Evolutionary conservation across 441 rosid species (phyloP).

Genomic region (Erodium moschatum): DNA sequence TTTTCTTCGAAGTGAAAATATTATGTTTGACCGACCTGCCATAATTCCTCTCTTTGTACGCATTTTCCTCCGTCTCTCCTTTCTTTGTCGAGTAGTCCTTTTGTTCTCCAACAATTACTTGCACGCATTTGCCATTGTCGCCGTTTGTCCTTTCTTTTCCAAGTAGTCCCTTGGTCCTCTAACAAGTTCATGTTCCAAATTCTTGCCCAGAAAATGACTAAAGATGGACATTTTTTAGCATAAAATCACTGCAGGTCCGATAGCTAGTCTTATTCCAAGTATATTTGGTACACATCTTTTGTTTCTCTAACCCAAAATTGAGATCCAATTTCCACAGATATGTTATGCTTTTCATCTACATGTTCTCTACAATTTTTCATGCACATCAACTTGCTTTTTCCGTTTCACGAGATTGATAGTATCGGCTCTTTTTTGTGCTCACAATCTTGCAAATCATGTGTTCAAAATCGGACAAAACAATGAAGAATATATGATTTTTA

Average conservation of each 20-base stretch:
- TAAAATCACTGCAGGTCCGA: constrained; percentile 24
- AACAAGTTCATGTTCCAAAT: constrained; percentile 41
- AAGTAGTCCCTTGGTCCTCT: constrained; percentile 21
- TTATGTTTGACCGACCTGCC: constrained; percentile 15
- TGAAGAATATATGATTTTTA: not conserved
- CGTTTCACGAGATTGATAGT: not conserved
- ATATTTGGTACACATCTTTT: constrained; percentile 23
- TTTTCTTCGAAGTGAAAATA: not conserved
- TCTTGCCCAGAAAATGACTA: constrained; percentile 33
- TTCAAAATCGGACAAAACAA: not conserved
- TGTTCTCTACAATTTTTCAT: constrained; percentile 18
- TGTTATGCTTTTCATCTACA: constrained; percentile 38
- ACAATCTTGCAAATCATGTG: not conserved
- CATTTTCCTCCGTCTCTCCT: too few species aligned
- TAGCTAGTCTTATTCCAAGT: constrained; percentile 26
- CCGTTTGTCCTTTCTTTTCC: too few species aligned
- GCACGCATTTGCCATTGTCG: not conserved
- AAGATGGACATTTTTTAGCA: constrained; percentile 21
- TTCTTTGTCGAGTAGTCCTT: too few species aligned
- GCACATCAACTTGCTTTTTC: constrained; percentile 14
- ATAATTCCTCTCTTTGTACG: constrained; percentile 14
- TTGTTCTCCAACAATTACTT: not conserved
- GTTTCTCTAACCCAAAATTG: constrained; percentile 21
- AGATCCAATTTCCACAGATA: constrained; percentile 31
- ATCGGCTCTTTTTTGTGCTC: not conserved